Evolutionary conservation across 148 eudicot genomes (phyloP).

Genomic region (Spergularia bocconei): DNA sequence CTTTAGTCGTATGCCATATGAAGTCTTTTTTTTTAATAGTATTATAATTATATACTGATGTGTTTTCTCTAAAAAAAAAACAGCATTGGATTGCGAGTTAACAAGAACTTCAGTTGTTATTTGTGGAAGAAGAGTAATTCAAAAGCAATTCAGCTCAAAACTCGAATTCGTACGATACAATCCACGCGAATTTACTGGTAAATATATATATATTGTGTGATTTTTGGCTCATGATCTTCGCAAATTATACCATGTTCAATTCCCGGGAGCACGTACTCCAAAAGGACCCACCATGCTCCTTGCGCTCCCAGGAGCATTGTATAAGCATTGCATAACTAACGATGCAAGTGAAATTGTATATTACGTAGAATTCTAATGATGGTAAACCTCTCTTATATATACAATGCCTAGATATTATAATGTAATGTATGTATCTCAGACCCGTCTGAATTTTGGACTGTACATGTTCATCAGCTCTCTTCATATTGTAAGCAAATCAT

Average conservation of each 20-base stretch:
- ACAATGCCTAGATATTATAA: too few species aligned
- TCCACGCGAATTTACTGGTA: constrained; percentile 24
- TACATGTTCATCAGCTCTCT: too few species aligned
- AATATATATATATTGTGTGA: neutral
- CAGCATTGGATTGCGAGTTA: constrained; percentile 15
- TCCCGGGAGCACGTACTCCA: too few species aligned
- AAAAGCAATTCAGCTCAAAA: constrained; percentile 17
- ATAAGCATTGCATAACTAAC: too few species aligned
- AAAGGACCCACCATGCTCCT: too few species aligned
- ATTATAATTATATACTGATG: neutral
- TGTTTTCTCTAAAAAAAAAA: neutral
- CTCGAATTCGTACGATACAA: neutral
- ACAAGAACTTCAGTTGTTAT: neutral
- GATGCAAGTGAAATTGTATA: too few species aligned
- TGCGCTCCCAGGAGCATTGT: neutral
- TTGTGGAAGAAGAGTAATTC: constrained; percentile 11
- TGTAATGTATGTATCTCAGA: too few species aligned
- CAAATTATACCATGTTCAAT: neutral
- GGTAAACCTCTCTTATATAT: too few species aligned
- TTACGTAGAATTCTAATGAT: too few species aligned
- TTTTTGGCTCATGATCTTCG: neutral
- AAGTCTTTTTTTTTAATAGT: neutral
- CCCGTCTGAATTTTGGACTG: too few species aligned
- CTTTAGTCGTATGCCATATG: too few species aligned
- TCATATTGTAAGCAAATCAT: too few species aligned